Percentiles rank a stretch among this genome's conserved stretches.
phyloP scores from a whole-genome alignment of 2,329 filamentous ascomycete genomes.

The Colletotrichum trifolii region DNA sequence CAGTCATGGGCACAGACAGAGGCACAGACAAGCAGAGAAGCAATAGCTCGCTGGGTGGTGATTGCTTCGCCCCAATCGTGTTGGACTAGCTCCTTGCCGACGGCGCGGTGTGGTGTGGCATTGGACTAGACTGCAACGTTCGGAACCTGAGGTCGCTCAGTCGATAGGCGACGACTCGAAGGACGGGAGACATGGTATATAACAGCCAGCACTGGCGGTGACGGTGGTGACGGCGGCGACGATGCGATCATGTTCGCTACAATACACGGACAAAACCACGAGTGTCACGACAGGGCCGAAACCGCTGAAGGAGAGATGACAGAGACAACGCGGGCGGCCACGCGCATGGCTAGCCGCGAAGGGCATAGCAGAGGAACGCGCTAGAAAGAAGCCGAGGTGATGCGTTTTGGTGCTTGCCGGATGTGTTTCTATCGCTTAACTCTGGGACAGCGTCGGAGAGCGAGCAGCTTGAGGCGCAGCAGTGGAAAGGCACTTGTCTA shows the following conservation, averaged over 20 bases:
- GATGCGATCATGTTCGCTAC: no score
- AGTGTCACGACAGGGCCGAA: background rate
- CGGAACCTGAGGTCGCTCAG: background rate
- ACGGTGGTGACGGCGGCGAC: background rate
- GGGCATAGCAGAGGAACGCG: conserved; percentile 30
- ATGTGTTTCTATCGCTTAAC: conserved; percentile 11
- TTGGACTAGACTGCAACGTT: conserved; percentile 18
- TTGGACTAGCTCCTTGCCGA: conserved; percentile 28
- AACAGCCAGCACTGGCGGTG: background rate
- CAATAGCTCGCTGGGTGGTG: conserved; percentile 27
- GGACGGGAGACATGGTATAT: conserved; percentile 27
- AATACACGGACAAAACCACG: no score
- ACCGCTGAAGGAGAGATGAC: conserved; percentile 10
- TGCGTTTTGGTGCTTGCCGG: background rate
- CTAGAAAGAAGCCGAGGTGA: conserved; percentile 30
- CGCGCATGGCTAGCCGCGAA: conserved; percentile 19
- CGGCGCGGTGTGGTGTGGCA: conserved; percentile 21
- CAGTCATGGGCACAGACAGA: conserved; percentile 26
- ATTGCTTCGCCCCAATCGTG: conserved; percentile 37
- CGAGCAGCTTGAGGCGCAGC: conserved; percentile 27
- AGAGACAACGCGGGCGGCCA: conserved; percentile 28
- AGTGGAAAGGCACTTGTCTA: background rate
- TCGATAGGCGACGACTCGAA: conserved; percentile 30
- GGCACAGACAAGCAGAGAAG: conserved; percentile 28
- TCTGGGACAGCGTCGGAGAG: background rate